These are phyloP conservation scores for Bidens hawaiensis DNA, from an alignment of 140 eudicot genomes.

Conservation along the genomic window DNA sequence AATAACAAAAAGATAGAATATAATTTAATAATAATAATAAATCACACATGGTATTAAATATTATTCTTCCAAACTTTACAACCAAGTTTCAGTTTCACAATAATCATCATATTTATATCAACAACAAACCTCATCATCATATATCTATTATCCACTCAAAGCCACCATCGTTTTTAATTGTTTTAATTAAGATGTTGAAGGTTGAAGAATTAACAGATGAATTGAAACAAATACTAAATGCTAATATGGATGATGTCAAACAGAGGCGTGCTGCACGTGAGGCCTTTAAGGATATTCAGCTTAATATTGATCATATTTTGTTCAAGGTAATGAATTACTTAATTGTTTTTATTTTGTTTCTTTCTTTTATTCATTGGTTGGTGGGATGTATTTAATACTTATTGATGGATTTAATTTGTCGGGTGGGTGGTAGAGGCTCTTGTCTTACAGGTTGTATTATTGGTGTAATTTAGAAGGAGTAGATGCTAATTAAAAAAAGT, in stretches of 20 bases:
- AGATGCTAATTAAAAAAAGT: too few species aligned
- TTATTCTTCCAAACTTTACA: conserved; percentile 17
- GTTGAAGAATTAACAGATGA: conserved; percentile 26
- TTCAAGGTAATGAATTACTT: conserved; percentile 81
- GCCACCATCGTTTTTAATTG: too few species aligned
- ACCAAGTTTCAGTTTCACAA: conserved; percentile 17
- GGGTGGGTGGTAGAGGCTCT: too few species aligned
- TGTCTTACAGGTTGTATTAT: too few species aligned
- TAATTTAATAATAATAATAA: background rate
- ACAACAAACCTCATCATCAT: conserved; percentile 21
- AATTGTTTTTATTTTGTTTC: too few species aligned
- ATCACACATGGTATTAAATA: conserved; percentile 8
- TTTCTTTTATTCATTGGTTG: too few species aligned
- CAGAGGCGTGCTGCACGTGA: conserved; percentile 89
- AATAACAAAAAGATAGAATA: conserved; percentile 12
- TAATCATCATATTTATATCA: too few species aligned
- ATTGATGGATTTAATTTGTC: too few species aligned
- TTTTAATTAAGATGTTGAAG: conserved; percentile 31
- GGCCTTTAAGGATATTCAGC: conserved; percentile 88
- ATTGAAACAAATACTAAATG: conserved; percentile 51
- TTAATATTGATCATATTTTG: conserved; percentile 75
- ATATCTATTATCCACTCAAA: background rate
- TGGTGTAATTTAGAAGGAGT: too few species aligned
- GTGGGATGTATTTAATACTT: too few species aligned
- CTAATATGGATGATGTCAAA: conserved; percentile 69